These are phyloP conservation scores for Boletus semigastroideus DNA, from an alignment of 1,284 basidiomycete species.

Conservation along the genomic window DNA sequence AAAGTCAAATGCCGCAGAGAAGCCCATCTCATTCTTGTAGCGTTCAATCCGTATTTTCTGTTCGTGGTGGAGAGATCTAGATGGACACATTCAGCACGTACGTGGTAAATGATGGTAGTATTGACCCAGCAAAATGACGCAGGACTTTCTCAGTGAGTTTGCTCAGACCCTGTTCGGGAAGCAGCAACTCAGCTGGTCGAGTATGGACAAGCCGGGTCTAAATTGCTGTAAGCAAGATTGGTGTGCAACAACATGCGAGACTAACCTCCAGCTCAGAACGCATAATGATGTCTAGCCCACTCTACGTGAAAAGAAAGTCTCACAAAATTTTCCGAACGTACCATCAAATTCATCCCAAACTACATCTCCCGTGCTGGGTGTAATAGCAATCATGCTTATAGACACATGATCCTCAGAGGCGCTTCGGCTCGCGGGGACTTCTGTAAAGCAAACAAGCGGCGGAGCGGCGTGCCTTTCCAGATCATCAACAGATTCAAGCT, in stretches of 20 bases:
- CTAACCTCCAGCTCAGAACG: constrained; percentile 83
- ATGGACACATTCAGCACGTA: constrained; percentile 12
- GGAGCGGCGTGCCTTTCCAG: constrained; percentile 54
- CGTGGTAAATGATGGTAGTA: constrained; percentile 12
- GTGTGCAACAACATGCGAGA: neutral
- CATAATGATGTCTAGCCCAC: constrained; percentile 66
- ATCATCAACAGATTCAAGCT: constrained; percentile 67
- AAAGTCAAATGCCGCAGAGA: constrained; percentile 71
- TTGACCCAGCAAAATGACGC: constrained; percentile 61
- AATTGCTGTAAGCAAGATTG: constrained; percentile 4
- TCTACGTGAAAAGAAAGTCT: constrained; percentile 15
- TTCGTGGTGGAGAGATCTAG: constrained; percentile 45
- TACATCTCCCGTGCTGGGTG: constrained; percentile 87
- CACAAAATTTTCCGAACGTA: constrained; percentile 26
- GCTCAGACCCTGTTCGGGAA: constrained; percentile 64
- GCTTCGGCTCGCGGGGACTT: constrained; percentile 47
- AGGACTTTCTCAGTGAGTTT: constrained; percentile 79
- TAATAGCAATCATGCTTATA: constrained; percentile 79
- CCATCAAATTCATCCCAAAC: constrained; percentile 91
- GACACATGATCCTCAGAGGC: constrained; percentile 57
- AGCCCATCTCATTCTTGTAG: constrained; percentile 56
- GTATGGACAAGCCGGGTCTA: constrained; percentile 84
- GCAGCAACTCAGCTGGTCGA: constrained; percentile 80
- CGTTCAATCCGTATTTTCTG: constrained; percentile 64
- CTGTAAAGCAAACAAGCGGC: constrained; percentile 72